Evolutionary conservation across 1,139 yeast species (phyloP).

Genomic region (Taphrina wiesneri): DNA sequence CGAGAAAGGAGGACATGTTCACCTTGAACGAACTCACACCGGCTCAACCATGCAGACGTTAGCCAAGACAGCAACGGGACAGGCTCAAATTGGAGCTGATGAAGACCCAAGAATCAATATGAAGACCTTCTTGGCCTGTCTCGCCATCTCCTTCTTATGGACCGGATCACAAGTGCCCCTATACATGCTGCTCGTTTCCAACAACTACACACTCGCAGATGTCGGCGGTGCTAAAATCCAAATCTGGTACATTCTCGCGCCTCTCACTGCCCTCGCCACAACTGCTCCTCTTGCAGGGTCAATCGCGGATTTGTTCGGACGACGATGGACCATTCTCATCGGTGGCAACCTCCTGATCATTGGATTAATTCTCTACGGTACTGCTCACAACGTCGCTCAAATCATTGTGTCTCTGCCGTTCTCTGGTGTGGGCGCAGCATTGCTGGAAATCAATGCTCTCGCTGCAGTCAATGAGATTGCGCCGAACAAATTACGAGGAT

Average conservation of each 20-base stretch:
- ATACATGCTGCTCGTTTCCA: conserved; percentile 25
- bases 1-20: neutral
- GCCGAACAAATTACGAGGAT: conserved; percentile 28
- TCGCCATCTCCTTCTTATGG: conserved; percentile 33
- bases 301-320: conserved; percentile 60
- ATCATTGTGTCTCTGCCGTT: conserved; percentile 11
- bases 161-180: conserved; percentile 33
- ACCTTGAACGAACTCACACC: conserved; percentile 21
- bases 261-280: conserved; percentile 25
- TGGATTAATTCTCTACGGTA: conserved; percentile 58
- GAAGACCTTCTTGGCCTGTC: conserved; percentile 32
- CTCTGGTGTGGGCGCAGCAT: conserved; percentile 27
- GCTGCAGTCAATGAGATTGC: conserved; percentile 33
- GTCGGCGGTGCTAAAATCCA: conserved; percentile 26
- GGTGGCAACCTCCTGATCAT: conserved; percentile 56
- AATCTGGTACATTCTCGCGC: conserved; percentile 31
- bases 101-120: conserved; percentile 22
- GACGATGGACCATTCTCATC: conserved; percentile 59
- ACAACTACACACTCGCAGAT: conserved; percentile 29
- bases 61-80: conserved; percentile 20
- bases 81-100: conserved; percentile 30
- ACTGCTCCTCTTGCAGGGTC: conserved; percentile 57
- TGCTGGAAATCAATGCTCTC: conserved; percentile 26
- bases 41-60: conserved; percentile 24
- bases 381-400: conserved; percentile 15